phyloP scores from a whole-genome alignment of 2,329 filamentous ascomycete species.

The Madurella mycetomatis region DNA sequence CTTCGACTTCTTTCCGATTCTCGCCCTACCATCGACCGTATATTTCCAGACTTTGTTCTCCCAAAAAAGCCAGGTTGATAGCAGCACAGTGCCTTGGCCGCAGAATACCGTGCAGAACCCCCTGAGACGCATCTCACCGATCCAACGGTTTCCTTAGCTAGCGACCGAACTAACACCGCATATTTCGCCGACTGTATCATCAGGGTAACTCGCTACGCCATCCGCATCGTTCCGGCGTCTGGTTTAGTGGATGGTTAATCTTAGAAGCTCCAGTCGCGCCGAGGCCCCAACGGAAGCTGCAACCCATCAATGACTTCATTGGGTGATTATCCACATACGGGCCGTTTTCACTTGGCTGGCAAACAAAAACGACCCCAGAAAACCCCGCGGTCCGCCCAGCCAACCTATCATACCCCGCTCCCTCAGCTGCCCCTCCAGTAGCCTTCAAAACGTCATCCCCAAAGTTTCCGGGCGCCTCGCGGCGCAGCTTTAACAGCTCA shows the following conservation, averaged over 20 bases:
- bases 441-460: constrained; percentile 26
- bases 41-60: neutral
- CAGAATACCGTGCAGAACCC: too few species aligned
- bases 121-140: neutral
- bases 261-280: constrained; percentile 3
- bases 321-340: constrained; percentile 21
- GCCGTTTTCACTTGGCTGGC: constrained; percentile 21
- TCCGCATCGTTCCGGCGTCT: neutral
- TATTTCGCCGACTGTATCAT: constrained; percentile 11
- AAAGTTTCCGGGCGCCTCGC: constrained; percentile 26
- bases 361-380: constrained; percentile 8
- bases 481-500: constrained; percentile 28
- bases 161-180: constrained; percentile 17
- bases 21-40: neutral
- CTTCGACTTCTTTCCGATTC: neutral
- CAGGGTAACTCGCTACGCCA: constrained; percentile 11
- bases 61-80: too few species aligned
- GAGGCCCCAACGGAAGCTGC: constrained; percentile 7
- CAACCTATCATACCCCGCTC: constrained; percentile 12
- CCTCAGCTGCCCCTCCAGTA: constrained; percentile 4
- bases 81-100: too few species aligned
- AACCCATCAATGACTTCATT: constrained; percentile 17
- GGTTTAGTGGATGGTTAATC: constrained; percentile 11
- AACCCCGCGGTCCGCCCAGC: constrained; percentile 11
- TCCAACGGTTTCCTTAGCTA: neutral